phyloP scores from a whole-genome alignment of 495 filamentous ascomycete species.

The Lentithecium fluviatile region DNA sequence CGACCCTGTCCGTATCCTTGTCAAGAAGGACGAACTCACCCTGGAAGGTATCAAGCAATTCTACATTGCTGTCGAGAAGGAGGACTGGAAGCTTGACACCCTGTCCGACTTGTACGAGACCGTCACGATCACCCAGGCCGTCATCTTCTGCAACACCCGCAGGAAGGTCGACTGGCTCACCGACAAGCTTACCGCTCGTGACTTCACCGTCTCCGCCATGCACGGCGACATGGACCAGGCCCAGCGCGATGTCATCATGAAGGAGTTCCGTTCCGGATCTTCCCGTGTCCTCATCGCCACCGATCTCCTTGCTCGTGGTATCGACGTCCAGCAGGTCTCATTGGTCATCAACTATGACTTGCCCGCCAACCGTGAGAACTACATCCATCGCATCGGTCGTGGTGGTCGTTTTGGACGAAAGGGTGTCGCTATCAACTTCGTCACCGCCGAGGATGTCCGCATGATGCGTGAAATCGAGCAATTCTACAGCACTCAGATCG shows the following conservation, averaged over 20 bases:
- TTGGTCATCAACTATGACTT: slow-evolving; percentile 99
- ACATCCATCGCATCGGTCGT: slow-evolving; percentile 99
- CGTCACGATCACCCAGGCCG: slow-evolving; percentile 97
- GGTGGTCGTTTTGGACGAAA: slow-evolving; percentile 98
- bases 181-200: slow-evolving; percentile 94
- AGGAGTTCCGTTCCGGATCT: slow-evolving; percentile 97
- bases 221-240: slow-evolving; percentile 98
- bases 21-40: slow-evolving; percentile 99
- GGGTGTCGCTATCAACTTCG: slow-evolving; percentile 99
- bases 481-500: slow-evolving; percentile 78
- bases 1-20: slow-evolving; percentile 96
- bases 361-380: slow-evolving; percentile 98
- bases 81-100: slow-evolving; percentile 99
- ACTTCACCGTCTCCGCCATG: slow-evolving; percentile 99
- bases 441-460: slow-evolving; percentile 97
- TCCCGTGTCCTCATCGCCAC: slow-evolving; percentile 98
- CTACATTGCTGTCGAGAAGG: slow-evolving; percentile 99
- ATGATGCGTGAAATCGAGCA: slow-evolving; percentile 97
- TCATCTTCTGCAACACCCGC: slow-evolving; percentile 99
- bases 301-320: slow-evolving; percentile 95
- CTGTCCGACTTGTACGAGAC: slow-evolving; percentile 99
- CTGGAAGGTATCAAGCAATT: slow-evolving; percentile 99
- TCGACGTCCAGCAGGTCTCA: slow-evolving; percentile 98
- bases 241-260: slow-evolving; percentile 98
- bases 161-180: slow-evolving; percentile 99